Base-by-base conservation (phyloP, 805 yeast species). In the Metschnikowia similis region DNA sequence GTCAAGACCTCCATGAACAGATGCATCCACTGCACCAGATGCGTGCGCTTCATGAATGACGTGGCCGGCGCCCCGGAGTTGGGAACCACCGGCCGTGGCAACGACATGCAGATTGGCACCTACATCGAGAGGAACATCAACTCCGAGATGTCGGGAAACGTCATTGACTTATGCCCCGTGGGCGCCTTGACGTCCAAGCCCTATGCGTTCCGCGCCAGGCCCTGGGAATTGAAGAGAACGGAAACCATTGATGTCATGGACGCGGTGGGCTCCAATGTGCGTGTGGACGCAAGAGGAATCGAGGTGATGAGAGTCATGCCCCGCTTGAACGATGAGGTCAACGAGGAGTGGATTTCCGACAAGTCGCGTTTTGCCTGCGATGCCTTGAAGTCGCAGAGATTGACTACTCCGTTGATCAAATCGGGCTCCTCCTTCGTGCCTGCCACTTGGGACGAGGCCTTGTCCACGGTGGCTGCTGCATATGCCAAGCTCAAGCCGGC, bases 61-160 rank as follows among this genome's bases (percentile, higher is more conserved):
- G 85, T 88, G 54, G 96, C 96, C 36, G 96, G 96, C 56, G 94
- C 96, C 36, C 89, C 96, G 14, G 96, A 89, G 70, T 81, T 88
- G 55, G 96, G 96, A 59, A 81, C 92, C 50, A 66, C 91, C 38
- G 96, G 96, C 54, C 85, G 96, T 71, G 96, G 96, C 63, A 88
- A 88, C 68, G 96, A 88, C 64, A 80, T 89, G 84, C 95, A 88
- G 73, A 88, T 88, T 63, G 96, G 96, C 58, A 88, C 96, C 30
- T 88, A 87, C 66, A 82, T 89, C 54, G 91, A 87, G 70, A 79
- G 90, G 71, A 87, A 87, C 68, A 80, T 88, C 63, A 86, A 87
- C 71, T 79, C 90, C 8, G 96, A 88, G 72, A 72, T 88, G 74
- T 84, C 91, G 43, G 96, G 96, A 63, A 88, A 88, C 72, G 83